These are phyloP conservation scores for Mangifera indica DNA, from an alignment of 345 rosid species.

Conservation along the genomic window DNA sequence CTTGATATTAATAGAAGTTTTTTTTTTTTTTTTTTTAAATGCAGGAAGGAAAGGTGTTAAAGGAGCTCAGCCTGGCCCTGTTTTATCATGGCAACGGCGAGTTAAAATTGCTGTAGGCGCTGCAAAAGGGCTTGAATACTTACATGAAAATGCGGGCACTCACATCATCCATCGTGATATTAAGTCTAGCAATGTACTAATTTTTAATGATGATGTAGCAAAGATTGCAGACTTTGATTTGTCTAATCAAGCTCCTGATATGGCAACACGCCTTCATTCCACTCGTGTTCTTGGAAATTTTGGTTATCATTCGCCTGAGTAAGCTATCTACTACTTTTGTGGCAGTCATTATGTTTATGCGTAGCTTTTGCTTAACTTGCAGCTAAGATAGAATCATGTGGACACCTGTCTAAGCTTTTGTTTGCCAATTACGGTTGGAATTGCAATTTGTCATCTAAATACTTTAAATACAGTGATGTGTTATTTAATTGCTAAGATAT, in stretches of 20 bases:
- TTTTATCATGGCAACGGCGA: slow-evolving; percentile 68
- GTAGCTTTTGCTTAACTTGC: neutral
- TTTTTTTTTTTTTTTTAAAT: neutral
- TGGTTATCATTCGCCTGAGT: slow-evolving; percentile 91
- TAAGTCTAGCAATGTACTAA: slow-evolving; percentile 77
- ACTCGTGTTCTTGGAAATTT: slow-evolving; percentile 83
- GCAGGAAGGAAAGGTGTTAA: slow-evolving; percentile 79
- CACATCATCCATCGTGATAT: slow-evolving; percentile 69
- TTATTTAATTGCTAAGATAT: slow-evolving; percentile 7
- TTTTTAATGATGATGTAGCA: slow-evolving; percentile 70
- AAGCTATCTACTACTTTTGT: slow-evolving; percentile 26
- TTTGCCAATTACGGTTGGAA: neutral
- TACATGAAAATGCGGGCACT: slow-evolving; percentile 68
- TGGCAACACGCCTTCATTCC: slow-evolving; percentile 84
- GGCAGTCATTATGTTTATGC: neutral
- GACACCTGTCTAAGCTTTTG: neutral
- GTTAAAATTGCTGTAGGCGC: slow-evolving; percentile 82
- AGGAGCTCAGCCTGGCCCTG: slow-evolving; percentile 81
- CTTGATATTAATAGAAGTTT: slow-evolving; percentile 1
- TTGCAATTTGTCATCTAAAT: slow-evolving; percentile 4
- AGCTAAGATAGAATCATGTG: neutral
- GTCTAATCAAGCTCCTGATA: slow-evolving; percentile 84
- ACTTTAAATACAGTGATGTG: slow-evolving; percentile 2
- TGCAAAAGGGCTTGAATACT: slow-evolving; percentile 73
- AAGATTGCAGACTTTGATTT: slow-evolving; percentile 83